Evolutionary conservation across 352 stramenopile species (phyloP).

Genomic region (Phytophthora palmivora): DNA sequence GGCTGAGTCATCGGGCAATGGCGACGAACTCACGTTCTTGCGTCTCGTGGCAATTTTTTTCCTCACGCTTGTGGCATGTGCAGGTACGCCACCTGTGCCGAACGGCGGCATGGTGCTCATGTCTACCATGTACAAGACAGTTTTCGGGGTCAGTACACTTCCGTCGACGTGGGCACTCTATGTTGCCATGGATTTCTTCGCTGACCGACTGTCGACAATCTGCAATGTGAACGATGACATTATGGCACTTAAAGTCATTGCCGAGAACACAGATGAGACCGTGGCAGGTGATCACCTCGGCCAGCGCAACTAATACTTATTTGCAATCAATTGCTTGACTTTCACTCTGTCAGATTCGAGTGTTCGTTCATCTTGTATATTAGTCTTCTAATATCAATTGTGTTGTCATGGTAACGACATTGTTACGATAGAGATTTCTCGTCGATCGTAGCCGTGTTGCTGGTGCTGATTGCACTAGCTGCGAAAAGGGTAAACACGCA

Average conservation of each 20-base stretch:
- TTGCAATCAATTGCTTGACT: not conserved
- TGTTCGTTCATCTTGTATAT: too few species aligned
- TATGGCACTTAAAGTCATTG: slow-evolving; percentile 80
- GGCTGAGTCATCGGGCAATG: slow-evolving; percentile 64
- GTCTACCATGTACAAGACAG: slow-evolving; percentile 69
- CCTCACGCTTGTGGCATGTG: slow-evolving; percentile 62
- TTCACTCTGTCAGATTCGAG: too few species aligned
- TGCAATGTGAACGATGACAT: slow-evolving; percentile 87
- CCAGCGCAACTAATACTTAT: slow-evolving; percentile 39
- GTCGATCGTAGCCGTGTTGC: too few species aligned
- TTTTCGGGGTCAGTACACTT: slow-evolving; percentile 55
- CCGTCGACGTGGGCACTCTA: slow-evolving; percentile 66
- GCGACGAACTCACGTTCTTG: slow-evolving; percentile 52
- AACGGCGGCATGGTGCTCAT: slow-evolving; percentile 59
- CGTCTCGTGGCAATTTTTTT: slow-evolving; percentile 60
- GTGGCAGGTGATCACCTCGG: slow-evolving; percentile 63
- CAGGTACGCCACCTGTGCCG: slow-evolving; percentile 61
- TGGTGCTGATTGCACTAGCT: too few species aligned
- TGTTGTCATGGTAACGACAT: too few species aligned
- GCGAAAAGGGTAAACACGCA: too few species aligned
- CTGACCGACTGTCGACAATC: slow-evolving; percentile 68
- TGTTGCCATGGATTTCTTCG: slow-evolving; percentile 69
- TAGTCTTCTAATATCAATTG: too few species aligned
- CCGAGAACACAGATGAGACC: slow-evolving; percentile 77
- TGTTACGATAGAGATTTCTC: too few species aligned